Evolutionary conservation across 225 moss, liverwort and hornwort genomes (phyloP), one percentile per base, ranked within the genome.

Genomic region (Anthoceros angustus): DNA sequence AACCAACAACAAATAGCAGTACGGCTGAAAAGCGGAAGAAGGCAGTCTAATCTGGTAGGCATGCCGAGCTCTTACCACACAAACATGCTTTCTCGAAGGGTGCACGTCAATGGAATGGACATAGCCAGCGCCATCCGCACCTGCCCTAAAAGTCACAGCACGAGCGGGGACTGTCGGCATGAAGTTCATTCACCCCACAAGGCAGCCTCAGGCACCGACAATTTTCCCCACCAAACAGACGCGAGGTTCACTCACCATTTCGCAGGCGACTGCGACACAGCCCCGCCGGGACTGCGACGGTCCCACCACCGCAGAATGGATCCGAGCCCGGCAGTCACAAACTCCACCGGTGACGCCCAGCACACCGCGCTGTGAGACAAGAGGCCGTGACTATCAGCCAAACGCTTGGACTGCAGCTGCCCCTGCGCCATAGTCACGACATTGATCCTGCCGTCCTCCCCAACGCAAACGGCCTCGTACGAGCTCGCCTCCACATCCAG

Each of bases 241-340:
- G 64, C 16, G 16, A 26, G 23, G 0, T 15, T 14, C 15, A 38
- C 75, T 74, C 72, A 95, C 94, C 94, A 88, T 76, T 91, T 90
- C 11, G 91, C 72, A 70, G 91, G 94, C 38, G 94, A 95, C 67
- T 88, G 91, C 10, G 85, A 85, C 67, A 88, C 91, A 62, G 94
- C 84, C 75, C 83, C 83, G 3, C 88, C 95, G 20, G 91, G 85
- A 18, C 91, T 81, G 49, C 95, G 91, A 46, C 72, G 86, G 70
- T 95, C 95, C 95, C 95, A 95, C 88, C 94, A 95, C 72, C 91
- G 91, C 46, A 95, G 76, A 74, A 86, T 83, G 65, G 91, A 83
- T 43, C 95, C 91, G 66, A 82, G 73, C 18, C 90, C 90, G n/a
- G 82, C 86, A 39, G 91, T 80, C 63, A 91, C 95, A 72, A 88